These are phyloP conservation scores for Trichoderma orchidacearum DNA, from an alignment of 495 filamentous ascomycete species.

Conservation along the genomic window DNA sequence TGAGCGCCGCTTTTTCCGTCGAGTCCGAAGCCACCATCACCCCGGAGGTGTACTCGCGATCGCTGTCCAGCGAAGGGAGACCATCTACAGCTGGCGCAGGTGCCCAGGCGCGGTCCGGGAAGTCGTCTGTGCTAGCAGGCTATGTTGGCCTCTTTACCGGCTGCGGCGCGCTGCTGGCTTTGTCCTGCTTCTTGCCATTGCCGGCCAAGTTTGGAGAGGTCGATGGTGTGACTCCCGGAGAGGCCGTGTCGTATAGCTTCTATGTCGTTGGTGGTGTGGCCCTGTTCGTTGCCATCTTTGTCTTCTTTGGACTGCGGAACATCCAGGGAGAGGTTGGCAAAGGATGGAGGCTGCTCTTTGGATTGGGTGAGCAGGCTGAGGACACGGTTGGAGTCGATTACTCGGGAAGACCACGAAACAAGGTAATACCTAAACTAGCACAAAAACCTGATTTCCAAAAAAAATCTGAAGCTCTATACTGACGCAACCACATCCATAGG, in stretches of 20 bases:
- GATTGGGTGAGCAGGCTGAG: conserved; percentile 11
- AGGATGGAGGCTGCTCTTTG: conserved; percentile 42
- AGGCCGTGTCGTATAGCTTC: conserved; percentile 67
- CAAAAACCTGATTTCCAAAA: too few species aligned
- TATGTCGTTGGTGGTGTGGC: conserved; percentile 70
- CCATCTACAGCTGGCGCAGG: conserved; percentile 3
- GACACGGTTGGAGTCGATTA: not conserved
- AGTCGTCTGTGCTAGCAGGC: conserved; percentile 59
- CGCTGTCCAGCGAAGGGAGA: conserved; percentile 7
- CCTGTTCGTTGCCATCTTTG: conserved; percentile 54
- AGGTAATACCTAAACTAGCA: not conserved
- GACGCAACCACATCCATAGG: too few species aligned
- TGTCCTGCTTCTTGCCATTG: conserved; percentile 71
- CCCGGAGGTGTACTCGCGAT: conserved; percentile 31
- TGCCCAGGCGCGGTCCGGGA: conserved; percentile 8
- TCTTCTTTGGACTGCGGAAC: conserved; percentile 67
- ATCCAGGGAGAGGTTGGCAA: conserved; percentile 70
- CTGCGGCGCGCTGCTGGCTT: conserved; percentile 74
- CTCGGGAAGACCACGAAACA: not conserved
- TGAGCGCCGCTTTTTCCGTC: conserved; percentile 35
- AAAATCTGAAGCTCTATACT: too few species aligned
- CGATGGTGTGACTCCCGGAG: conserved; percentile 45
- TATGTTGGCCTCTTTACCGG: conserved; percentile 88
- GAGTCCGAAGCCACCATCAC: conserved; percentile 54
- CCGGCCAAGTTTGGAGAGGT: conserved; percentile 61